phyloP scores from a whole-genome alignment of 306 rosid genomes.

The Quercus mongolica region DNA sequence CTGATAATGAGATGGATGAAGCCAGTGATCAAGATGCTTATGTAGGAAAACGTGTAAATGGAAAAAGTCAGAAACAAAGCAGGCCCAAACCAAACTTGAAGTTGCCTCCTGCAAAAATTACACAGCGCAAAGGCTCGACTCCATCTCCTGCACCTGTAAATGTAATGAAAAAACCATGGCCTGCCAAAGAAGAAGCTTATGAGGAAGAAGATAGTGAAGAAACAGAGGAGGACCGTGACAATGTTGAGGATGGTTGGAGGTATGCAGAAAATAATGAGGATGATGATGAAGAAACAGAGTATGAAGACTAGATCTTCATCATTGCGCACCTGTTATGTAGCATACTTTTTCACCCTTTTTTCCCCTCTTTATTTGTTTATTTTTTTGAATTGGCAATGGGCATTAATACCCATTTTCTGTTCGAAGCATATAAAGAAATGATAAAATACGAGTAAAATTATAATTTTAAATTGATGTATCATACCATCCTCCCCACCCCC shows the following conservation, averaged over 20 bases:
- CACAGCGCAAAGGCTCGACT: constrained; percentile 57
- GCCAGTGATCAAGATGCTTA: constrained; percentile 87
- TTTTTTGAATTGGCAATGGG: background rate
- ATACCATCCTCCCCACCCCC: no score
- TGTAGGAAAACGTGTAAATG: constrained; percentile 55
- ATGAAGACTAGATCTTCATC: constrained; percentile 57
- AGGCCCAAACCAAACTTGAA: constrained; percentile 66
- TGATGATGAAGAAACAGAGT: constrained; percentile 94
- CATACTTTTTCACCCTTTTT: background rate
- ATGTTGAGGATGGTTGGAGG: constrained; percentile 92
- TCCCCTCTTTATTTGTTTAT: background rate
- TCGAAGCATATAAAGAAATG: background rate
- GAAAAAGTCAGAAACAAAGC: constrained; percentile 69
- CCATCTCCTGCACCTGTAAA: constrained; percentile 45
- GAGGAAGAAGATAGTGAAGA: constrained; percentile 96
- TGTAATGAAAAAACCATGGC: constrained; percentile 70
- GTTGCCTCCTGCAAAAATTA: constrained; percentile 61
- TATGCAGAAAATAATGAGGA: constrained; percentile 69
- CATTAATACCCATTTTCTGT: background rate
- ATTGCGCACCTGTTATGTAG: background rate
- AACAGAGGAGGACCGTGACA: constrained; percentile 94
- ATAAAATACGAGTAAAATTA: background rate
- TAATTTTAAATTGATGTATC: background rate
- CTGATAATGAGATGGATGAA: constrained; percentile 81
- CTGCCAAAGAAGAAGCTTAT: constrained; percentile 59